Evolutionary conservation across 345 rosid species (phyloP), one percentile per base, ranked within the genome.

Genomic region (Syzygium aqueum): DNA sequence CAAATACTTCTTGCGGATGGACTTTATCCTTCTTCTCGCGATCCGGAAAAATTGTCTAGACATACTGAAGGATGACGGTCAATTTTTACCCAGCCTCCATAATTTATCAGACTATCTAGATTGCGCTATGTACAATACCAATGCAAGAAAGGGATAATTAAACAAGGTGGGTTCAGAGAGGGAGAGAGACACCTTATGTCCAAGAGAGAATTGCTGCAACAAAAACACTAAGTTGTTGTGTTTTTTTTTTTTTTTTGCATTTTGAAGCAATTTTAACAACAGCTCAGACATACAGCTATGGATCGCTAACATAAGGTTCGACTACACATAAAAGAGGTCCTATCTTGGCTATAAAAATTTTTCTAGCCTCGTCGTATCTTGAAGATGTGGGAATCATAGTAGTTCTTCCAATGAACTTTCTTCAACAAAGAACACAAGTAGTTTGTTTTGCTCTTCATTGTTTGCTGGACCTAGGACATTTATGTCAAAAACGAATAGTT

Each of bases 41-140:
- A 54, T 54, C 27, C 11, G 4, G 3, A 56, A 23, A 11, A 23
- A 4, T 21, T 25, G 15, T 57, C 28, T 25, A 11, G 28, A 57
- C 0, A 0, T 25, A 57, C 14, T 25, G 3, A 6, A 23, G 63
- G 63, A 23, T 6, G 0, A 23, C 4, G 0, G 28, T 57, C 63
- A 25, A 57, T 25, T 57, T 57, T 25, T 57, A 6, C 5, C 14
- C 28, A 0, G 63, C 28, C 2, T 57, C 28, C 28, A 4, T 11
- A 23, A 56, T 2, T 21, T 10, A 56, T 56, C 4, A 10, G 1
- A 57, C 28, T 10, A n/a, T 57, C 63, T 57, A 25, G 63, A 57
- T 57, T 57, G 28, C 0, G 25, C 28, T 25, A 10, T 57, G 14
- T 57, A 25, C 7, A 2, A 15, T 57, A 23, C 28, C 28, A 25